A percentile compares a stretch with the other conserved stretches of the same genome.
These are phyloP conservation scores for Lipomyces orientalis DNA, from an alignment of 805 yeast species.

Conservation along the genomic window DNA sequence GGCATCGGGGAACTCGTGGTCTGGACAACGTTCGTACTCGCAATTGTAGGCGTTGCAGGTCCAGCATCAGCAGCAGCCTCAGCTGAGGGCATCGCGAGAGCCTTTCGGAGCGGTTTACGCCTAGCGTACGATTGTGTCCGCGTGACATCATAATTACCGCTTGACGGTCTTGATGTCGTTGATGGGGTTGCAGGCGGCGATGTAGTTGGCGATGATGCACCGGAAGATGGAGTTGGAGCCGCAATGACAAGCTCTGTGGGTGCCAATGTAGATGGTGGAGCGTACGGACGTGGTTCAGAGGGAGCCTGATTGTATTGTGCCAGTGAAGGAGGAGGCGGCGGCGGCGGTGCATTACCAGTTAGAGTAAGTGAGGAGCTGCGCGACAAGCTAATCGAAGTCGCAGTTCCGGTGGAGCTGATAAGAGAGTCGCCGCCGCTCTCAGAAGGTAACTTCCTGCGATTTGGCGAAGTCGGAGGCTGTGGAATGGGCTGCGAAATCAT, in stretches of 20 bases:
- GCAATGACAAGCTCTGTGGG: not conserved
- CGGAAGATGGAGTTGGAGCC: not conserved
- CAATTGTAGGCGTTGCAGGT: not conserved
- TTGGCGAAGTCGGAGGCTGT: constrained; percentile 29
- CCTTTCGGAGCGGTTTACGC: constrained; percentile 21
- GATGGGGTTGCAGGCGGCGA: constrained; percentile 14
- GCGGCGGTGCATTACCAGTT: constrained; percentile 4
- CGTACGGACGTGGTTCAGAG: constrained; percentile 18
- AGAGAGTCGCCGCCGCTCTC: not conserved
- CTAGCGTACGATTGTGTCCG: not conserved
- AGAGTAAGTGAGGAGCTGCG: not conserved
- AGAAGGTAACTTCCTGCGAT: constrained; percentile 12
- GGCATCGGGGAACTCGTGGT: not conserved
- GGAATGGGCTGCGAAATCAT: constrained; percentile 12
- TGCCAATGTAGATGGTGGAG: constrained; percentile 11
- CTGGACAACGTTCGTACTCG: not conserved
- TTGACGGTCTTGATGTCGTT: constrained; percentile 7
- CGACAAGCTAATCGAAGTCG: not conserved
- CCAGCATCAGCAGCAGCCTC: not conserved
- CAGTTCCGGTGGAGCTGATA: not conserved
- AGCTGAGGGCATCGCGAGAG: constrained; percentile 3
- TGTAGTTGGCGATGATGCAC: constrained; percentile 11
- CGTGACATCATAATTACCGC: not conserved
- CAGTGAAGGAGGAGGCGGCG: constrained; percentile 26
- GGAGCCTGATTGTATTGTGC: constrained; percentile 19